phyloP scores from a whole-genome alignment of 108 stramenopile genomes.

The Stephanodiscus minutulus region DNA sequence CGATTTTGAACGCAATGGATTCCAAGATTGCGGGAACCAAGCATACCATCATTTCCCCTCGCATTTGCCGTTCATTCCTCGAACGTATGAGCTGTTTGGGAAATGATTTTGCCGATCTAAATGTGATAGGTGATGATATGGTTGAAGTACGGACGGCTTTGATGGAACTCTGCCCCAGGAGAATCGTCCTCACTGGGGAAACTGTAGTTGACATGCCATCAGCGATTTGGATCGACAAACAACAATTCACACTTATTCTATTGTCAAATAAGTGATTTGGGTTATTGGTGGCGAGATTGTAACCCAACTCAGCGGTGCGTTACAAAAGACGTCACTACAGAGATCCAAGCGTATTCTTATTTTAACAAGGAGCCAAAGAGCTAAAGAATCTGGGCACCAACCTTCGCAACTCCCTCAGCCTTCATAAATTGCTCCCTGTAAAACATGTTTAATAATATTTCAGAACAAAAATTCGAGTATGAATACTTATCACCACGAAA shows the following conservation, averaged over 20 bases:
- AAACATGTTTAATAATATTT: neutral
- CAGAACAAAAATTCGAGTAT: neutral
- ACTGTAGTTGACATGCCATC: neutral
- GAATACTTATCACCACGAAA: neutral
- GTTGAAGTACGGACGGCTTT: neutral
- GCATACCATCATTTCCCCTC: constrained; percentile 13
- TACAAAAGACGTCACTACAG: neutral
- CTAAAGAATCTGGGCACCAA: constrained; percentile 81
- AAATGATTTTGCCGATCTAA: neutral
- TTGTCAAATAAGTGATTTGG: too few species aligned
- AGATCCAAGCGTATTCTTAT: too few species aligned
- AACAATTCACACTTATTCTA: too few species aligned
- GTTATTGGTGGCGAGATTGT: too few species aligned
- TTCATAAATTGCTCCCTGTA: constrained; percentile 78
- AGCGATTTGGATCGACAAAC: neutral
- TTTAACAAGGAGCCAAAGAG: too few species aligned
- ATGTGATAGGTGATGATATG: neutral
- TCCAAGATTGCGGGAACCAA: constrained; percentile 4
- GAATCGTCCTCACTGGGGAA: constrained; percentile 4
- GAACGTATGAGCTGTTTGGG: constrained; percentile 9
- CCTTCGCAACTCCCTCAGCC: constrained; percentile 86
- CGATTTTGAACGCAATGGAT: constrained; percentile 44
- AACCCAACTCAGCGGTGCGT: neutral
- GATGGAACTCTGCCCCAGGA: neutral
- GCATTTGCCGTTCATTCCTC: neutral